Evolutionary conservation across 1,284 basidiomycete genomes (phyloP), one percentile per base, ranked within the genome.

Genomic region (Malassezia restricta): DNA sequence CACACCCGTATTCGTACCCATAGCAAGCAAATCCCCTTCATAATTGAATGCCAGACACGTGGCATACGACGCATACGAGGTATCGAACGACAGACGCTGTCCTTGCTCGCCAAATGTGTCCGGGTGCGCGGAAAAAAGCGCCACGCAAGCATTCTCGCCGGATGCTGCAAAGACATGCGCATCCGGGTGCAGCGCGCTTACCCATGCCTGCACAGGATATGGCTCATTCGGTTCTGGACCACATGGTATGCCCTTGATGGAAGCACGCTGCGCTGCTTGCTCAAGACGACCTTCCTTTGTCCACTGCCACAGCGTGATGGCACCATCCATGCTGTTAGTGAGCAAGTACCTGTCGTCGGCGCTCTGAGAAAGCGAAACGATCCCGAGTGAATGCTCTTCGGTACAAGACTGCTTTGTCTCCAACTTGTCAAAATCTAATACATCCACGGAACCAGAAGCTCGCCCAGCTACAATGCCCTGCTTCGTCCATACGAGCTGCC

Each of bases 311-410:
- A 49, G 39, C 3, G 48, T 47, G 3, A 50, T 38, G 7, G 11
- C 11, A 1, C 53, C 53, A 38, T 55, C 53, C 27, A 50, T 43
- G 32, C 47, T 50, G 48, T 31, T 49, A 17, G 47, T 50, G 3
- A 55, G 40, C 5, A 50, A 27, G 12, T 6, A 11, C 6, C 24
- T 37, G 5, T 40, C 52, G 8, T 44, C 31, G 0, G 31, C 17
- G 14, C 33, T 40, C 6, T 28, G 14, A 0, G 47, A 33, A 12
- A 55, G 43, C 1, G 47, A 27, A 8, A 50, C 49, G 8, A 55
- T 32, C 15, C 53, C 53, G 3, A 55, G 39, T 12, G 27, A 20
- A 32, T 55, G 53, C 9, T 35, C 35, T 5, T 38, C 28, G 6
- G 12, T 20, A 17, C 8, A 27, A n/a, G 8, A 24, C 35, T 37